Evolutionary conservation across 306 rosid species (phyloP).

Genomic region (Ammopiptanthus mongolicus): DNA sequence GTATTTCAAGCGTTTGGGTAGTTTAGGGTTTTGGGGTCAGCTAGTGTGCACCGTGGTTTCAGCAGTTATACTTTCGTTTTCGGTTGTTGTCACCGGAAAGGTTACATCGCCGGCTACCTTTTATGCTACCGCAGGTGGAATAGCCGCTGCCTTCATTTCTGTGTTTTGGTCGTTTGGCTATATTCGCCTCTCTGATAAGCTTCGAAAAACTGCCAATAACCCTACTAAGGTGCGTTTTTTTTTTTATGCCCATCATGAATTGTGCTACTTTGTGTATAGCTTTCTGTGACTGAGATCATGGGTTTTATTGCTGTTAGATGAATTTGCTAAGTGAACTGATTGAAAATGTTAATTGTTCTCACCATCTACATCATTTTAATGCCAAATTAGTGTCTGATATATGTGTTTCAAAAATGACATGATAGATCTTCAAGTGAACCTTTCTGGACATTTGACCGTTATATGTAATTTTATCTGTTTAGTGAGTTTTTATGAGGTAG

Average conservation of each 20-base stretch:
- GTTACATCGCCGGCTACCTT: conserved; percentile 82
- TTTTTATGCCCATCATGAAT: neutral
- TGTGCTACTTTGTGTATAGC: neutral
- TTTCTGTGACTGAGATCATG: neutral
- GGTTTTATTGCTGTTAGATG: neutral
- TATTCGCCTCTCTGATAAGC: conserved; percentile 88
- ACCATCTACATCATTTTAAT: neutral
- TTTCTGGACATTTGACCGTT: neutral
- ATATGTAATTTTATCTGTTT: neutral
- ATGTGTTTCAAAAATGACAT: neutral
- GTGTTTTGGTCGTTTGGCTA: conserved; percentile 98
- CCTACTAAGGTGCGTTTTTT: conserved; percentile 69
- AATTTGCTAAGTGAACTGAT: neutral
- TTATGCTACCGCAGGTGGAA: conserved; percentile 90
- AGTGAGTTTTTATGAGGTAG: neutral
- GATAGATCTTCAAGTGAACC: neutral
- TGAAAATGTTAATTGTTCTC: neutral
- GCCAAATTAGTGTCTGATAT: neutral
- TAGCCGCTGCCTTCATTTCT: conserved; percentile 84
- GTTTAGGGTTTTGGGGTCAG: conserved; percentile 94
- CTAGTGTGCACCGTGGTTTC: conserved; percentile 82
- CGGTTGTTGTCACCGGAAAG: conserved; percentile 74
- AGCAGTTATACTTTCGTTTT: conserved; percentile 90
- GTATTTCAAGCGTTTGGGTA: conserved; percentile 88
- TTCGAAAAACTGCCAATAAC: conserved; percentile 61